Evolutionary conservation across 2,329 filamentous ascomycete genomes (phyloP).

Genomic region (Huntiella moniliformis): DNA sequence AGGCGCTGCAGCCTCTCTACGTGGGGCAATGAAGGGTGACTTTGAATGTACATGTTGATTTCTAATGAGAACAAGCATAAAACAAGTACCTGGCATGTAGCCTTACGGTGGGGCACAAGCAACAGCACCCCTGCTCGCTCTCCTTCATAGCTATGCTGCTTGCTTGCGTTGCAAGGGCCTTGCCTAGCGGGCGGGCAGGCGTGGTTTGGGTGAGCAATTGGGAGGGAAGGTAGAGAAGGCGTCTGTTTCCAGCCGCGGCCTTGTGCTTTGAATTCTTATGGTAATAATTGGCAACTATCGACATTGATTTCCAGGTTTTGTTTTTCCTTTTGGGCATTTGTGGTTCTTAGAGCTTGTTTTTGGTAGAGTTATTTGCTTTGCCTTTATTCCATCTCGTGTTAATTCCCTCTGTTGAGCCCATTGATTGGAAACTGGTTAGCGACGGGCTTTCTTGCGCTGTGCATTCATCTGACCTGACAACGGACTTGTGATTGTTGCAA

Average conservation of each 20-base stretch:
- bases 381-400: neutral
- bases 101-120: neutral
- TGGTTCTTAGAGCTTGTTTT: neutral
- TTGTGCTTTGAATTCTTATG: neutral
- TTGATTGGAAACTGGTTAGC: too few species aligned
- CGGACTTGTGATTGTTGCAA: too few species aligned
- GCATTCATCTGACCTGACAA: too few species aligned
- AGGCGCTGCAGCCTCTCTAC: too few species aligned
- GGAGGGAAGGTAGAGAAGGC: too few species aligned
- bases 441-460: too few species aligned
- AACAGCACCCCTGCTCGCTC: neutral
- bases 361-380: neutral
- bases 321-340: neutral
- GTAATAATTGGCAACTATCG: too few species aligned
- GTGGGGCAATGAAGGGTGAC: too few species aligned
- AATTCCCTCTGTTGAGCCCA: too few species aligned
- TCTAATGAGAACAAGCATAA: neutral
- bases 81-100: neutral
- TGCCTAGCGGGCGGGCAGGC: constrained; percentile 5
- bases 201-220: too few species aligned
- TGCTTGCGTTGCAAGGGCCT: constrained; percentile 7
- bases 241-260: neutral
- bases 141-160: neutral
- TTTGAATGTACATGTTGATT: too few species aligned
- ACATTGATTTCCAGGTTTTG: constrained; percentile 1